These are phyloP conservation scores for Brassica napus DNA, from an alignment of 345 rosid species.

Conservation along the genomic window Da-Ae NC_063439.1:1526001-1526500, in stretches of 20 bases:
- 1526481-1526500: background rate
- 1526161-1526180: slow-evolving; percentile 5
- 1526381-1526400: slow-evolving; percentile 20
- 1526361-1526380: background rate
- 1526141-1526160: slow-evolving; percentile 7
- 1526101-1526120: background rate
- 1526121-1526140: background rate
- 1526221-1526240: slow-evolving; percentile 96
- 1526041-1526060: slow-evolving; percentile 84
- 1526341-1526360: background rate
- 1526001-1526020: slow-evolving; percentile 95
- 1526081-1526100: slow-evolving; percentile 57
- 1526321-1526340: slow-evolving; percentile 91
- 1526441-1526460: slow-evolving; percentile 86
- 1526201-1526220: slow-evolving; percentile 93
- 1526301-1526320: slow-evolving; percentile 74
- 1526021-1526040: slow-evolving; percentile 75
- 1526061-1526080: slow-evolving; percentile 96
- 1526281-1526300: slow-evolving; percentile 74
- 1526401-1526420: background rate
- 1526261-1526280: slow-evolving; percentile 76
- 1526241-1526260: slow-evolving; percentile 83
- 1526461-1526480: slow-evolving; percentile 46
- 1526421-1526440: slow-evolving; percentile 59
- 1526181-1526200: slow-evolving; percentile 28